Evolutionary conservation across 371 early-diverging fungal genomes (phyloP), one percentile per base, ranked within the genome.

Genomic region (Smittium culicis): DNA sequence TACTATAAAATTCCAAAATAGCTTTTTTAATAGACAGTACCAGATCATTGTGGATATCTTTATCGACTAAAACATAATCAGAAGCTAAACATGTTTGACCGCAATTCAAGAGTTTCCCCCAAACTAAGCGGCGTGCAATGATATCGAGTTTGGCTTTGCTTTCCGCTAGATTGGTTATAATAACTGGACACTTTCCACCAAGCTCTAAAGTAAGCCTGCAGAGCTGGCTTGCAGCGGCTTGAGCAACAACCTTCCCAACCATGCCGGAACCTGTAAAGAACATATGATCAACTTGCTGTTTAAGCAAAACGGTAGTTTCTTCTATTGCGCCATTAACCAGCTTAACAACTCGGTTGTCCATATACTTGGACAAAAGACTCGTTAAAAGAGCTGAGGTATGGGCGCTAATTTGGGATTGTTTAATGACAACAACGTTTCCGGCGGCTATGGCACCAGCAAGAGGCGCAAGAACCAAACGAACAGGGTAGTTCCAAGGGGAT

Each of bases 61-160:
- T 71, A 29, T 84, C 85, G 32, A 85, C 79, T 35, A 94, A 66
- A 16, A 94, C 73, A 67, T 94, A 92, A 74, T 96, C 97, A 24
- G 86, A 87, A 8, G 88, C 87, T 64, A 95, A 81, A 75, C 96
- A 94, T 1, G 88, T 89, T 85, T 93, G 94, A 28, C 96, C 96
- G 64, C 79, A 72, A 72, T 94, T 95, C 68, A 80, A 77, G 35
- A 83, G 78, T 77, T 94, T 95, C 67, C 86, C 89, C 83, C 86
- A 93, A 64, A 85, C 80, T 66, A 94, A 82, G 34, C 95, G 88
- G 54, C 81, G 82, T 2, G 90, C 90, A 2, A 83, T 81, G 5
- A 83, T 71, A 28, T 68, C 69, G 33, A 92, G 72, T 68, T 92
- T 84, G 14, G 30, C 34, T 34, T 34, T 28, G 20, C 24, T 24